phyloP scores from a whole-genome alignment of 306 rosid genomes.

The Cicer judaicum region DNA sequence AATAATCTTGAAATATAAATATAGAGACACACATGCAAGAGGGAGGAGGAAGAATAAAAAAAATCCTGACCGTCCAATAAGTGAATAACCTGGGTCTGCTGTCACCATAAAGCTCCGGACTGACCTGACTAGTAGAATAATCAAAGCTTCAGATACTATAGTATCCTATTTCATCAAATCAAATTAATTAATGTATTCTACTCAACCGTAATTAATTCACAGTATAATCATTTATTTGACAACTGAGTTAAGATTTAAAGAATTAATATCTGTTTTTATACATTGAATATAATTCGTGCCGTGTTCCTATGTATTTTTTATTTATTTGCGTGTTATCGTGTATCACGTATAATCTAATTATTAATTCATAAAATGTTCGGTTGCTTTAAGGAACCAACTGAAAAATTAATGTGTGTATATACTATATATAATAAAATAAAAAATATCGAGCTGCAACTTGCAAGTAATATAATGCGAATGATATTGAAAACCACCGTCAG shows the following conservation, averaged over 20 bases:
- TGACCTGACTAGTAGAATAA: constrained; percentile 98
- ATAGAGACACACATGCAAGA: neutral
- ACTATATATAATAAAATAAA: neutral
- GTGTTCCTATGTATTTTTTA: neutral
- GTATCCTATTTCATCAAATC: no score
- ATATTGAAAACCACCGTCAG: neutral
- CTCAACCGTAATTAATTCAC: no score
- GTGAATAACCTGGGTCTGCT: constrained; percentile 91
- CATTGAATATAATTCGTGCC: constrained; percentile 7
- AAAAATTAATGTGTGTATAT: constrained; percentile 18
- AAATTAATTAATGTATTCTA: no score
- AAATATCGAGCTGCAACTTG: no score
- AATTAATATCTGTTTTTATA: neutral
- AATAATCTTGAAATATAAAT: neutral
- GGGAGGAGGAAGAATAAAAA: neutral
- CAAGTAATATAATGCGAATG: no score
- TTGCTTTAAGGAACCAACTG: constrained; percentile 30
- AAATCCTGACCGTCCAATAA: constrained; percentile 86
- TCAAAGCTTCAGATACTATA: constrained; percentile 59
- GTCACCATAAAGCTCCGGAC: constrained; percentile 99
- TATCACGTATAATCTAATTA: constrained; percentile 17
- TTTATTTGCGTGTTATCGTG: neutral
- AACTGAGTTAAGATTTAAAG: neutral
- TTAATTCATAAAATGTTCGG: constrained; percentile 8
- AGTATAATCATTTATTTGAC: neutral